These are phyloP conservation scores for Neotropicomus parvogracilis DNA, from an alignment of 1,284 basidiomycete genomes.

Conservation along the genomic window DNA sequence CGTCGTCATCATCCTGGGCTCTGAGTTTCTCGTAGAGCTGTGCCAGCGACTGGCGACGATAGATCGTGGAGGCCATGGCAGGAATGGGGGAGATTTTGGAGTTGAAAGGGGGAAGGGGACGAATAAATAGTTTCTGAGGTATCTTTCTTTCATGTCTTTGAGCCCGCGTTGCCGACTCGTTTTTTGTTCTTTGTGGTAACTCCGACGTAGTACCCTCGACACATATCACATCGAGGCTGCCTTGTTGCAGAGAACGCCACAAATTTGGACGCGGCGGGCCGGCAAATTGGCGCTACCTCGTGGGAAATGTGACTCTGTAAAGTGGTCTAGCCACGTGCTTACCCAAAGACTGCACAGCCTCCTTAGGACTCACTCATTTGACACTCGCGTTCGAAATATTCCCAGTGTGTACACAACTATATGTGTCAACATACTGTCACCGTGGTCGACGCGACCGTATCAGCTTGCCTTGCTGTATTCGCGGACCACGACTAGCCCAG, in stretches of 20 bases:
- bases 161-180: slow-evolving; percentile 39
- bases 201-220: slow-evolving; percentile 36
- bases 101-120: slow-evolving; percentile 19
- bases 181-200: slow-evolving; percentile 40
- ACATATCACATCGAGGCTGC: slow-evolving; percentile 35
- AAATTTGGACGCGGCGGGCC: slow-evolving; percentile 18
- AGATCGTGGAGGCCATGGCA: slow-evolving; percentile 31
- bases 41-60: slow-evolving; percentile 35
- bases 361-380: slow-evolving; percentile 8
- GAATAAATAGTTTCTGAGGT: slow-evolving; percentile 32
- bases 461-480: slow-evolving; percentile 71
- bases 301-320: slow-evolving; percentile 31
- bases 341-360: slow-evolving; percentile 18
- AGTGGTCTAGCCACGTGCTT: slow-evolving; percentile 25
- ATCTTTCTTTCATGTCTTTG: slow-evolving; percentile 38
- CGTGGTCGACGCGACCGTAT: slow-evolving; percentile 58
- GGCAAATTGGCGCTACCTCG: slow-evolving; percentile 17
- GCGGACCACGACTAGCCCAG: slow-evolving; percentile 50
- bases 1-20: slow-evolving; percentile 35
- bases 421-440: slow-evolving; percentile 15
- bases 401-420: slow-evolving; percentile 14
- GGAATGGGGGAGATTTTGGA: slow-evolving; percentile 11
- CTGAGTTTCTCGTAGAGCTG: slow-evolving; percentile 35
- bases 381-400: slow-evolving; percentile 16
- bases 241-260: slow-evolving; percentile 29